Percentiles rank a stretch among this genome's conserved stretches.
phyloP scores from a whole-genome alignment of 805 yeast species.

The Ogataea methanolica region DNA sequence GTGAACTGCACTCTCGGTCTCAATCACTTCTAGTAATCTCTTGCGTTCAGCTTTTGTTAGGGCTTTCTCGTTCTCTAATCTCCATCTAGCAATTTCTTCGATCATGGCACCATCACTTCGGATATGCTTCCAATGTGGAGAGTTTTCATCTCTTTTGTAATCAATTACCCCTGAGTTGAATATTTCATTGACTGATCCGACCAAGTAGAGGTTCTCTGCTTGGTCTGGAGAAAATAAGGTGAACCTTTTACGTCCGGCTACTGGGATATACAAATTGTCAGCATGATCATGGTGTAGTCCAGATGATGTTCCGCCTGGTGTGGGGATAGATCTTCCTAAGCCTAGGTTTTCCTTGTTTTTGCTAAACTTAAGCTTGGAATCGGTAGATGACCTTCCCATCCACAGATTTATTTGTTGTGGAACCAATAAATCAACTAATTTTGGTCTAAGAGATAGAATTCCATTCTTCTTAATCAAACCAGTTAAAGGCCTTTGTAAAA shows the following conservation, averaged over 20 bases:
- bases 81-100: constrained; percentile 45
- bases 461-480: constrained; percentile 27
- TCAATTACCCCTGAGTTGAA: constrained; percentile 65
- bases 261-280: constrained; percentile 62
- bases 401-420: constrained; percentile 75
- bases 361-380: constrained; percentile 2
- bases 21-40: constrained; percentile 22
- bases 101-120: constrained; percentile 59
- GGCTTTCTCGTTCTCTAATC: constrained; percentile 18
- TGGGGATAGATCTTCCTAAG: constrained; percentile 54
- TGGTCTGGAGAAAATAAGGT: constrained; percentile 63
- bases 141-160: constrained; percentile 46
- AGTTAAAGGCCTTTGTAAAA: constrained; percentile 61
- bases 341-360: constrained; percentile 29
- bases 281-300: constrained; percentile 83
- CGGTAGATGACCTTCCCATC: constrained; percentile 48
- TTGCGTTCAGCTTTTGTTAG: constrained; percentile 24
- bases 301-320: constrained; percentile 49
- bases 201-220: constrained; percentile 54
- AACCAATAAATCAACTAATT: constrained; percentile 36
- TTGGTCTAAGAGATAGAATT: constrained; percentile 39
- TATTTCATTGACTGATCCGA: constrained; percentile 53
- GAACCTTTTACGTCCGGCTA: constrained; percentile 59
- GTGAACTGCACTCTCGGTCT: constrained; percentile 23
- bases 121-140: constrained; percentile 60